Conservation (phyloP, 768 basidiomycete genomes). For the Suillus alpinus region DNA sequence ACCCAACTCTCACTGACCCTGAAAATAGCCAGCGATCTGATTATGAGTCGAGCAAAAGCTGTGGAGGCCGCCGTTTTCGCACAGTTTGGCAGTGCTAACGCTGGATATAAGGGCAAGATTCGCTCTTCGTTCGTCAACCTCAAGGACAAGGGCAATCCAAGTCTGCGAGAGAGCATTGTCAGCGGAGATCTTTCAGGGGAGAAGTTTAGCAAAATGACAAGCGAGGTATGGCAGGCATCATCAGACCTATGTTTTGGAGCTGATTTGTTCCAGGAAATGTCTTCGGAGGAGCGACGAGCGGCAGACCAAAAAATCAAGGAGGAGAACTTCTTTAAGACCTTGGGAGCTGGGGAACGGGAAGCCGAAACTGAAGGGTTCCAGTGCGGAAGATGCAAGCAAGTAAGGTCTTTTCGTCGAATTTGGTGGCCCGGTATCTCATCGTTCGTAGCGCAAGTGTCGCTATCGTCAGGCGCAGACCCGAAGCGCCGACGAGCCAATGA, state of each 20-base stretch:
- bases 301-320: constrained; percentile 79
- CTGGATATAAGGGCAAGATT: constrained; percentile 73
- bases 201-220: constrained; percentile 76
- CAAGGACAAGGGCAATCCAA: constrained; percentile 93
- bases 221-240: constrained; percentile 50
- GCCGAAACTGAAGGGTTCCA: constrained; percentile 99
- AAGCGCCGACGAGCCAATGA: constrained; percentile 99
- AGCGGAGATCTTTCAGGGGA: constrained; percentile 72
- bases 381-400: constrained; percentile 92
- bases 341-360: constrained; percentile 84
- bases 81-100: constrained; percentile 42
- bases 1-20: too few species aligned
- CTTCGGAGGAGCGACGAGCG: constrained; percentile 85
- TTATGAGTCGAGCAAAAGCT: constrained; percentile 61
- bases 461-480: constrained; percentile 97
- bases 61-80: constrained; percentile 67
- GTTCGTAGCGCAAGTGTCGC: constrained; percentile 69
- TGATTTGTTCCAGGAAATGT: constrained; percentile 73
- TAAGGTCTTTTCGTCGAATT: constrained; percentile 22
- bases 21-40: constrained; percentile 61
- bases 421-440: background rate
- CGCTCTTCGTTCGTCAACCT: constrained; percentile 89
- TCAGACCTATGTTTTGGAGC: background rate
- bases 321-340: constrained; percentile 86
- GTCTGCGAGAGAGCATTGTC: constrained; percentile 79